phyloP scores from a whole-genome alignment of 2,329 filamentous ascomycete genomes.

The Nigrograna mackinnonii region DNA sequence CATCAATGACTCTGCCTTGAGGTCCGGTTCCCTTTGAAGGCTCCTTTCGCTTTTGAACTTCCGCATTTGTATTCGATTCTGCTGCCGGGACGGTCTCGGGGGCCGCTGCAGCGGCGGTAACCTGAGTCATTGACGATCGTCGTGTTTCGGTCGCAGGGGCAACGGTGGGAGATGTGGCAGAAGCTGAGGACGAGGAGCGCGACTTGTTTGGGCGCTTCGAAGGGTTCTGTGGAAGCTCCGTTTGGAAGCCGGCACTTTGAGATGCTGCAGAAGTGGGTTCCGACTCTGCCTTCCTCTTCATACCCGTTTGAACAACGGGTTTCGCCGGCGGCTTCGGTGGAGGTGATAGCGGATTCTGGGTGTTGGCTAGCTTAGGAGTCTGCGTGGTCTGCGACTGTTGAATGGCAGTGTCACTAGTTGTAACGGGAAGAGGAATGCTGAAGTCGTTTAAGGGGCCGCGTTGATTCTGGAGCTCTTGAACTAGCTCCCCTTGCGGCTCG shows the following conservation, averaged over 20 bases:
- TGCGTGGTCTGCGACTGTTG: constrained; percentile 22
- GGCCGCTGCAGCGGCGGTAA: constrained; percentile 14
- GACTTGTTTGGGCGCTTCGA: constrained; percentile 38
- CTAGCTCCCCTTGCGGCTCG: constrained; percentile 51
- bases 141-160: constrained; percentile 17
- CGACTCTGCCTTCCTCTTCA: constrained; percentile 42
- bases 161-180: constrained; percentile 23
- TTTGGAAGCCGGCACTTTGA: constrained; percentile 16
- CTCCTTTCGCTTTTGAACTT: constrained; percentile 25
- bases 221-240: constrained; percentile 19
- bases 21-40: constrained; percentile 35
- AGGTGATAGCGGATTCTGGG: constrained; percentile 28
- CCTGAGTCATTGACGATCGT: constrained; percentile 21
- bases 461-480: constrained; percentile 38
- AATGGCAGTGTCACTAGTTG: constrained; percentile 15
- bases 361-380: constrained; percentile 7
- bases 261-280: constrained; percentile 31
- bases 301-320: constrained; percentile 26
- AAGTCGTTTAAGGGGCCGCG: constrained; percentile 38
- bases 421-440: constrained; percentile 37
- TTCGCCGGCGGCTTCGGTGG: constrained; percentile 23
- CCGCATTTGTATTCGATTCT: constrained; percentile 14
- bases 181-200: constrained; percentile 34
- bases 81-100: constrained; percentile 17
- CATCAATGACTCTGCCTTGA: constrained; percentile 35